Percentiles rank a stretch among this genome's conserved stretches.
These are phyloP conservation scores for Actinomortierella wolfii DNA, from an alignment of 371 early-diverging fungal genomes.

Conservation along the genomic window DNA sequence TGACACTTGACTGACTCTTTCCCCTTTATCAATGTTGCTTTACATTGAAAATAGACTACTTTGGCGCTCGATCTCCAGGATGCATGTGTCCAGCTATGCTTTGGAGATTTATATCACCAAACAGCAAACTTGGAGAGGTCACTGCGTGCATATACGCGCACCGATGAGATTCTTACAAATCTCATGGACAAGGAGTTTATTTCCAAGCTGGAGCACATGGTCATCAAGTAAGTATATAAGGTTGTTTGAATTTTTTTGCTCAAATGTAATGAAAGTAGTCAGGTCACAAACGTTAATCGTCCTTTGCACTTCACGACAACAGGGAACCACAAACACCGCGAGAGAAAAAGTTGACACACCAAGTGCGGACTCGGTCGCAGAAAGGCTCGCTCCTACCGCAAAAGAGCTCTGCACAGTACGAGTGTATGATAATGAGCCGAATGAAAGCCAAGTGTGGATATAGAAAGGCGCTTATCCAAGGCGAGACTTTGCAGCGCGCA, in stretches of 20 bases:
- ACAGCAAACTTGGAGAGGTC: constrained; percentile 50
- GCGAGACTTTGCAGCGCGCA: constrained; percentile 13
- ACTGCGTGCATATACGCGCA: constrained; percentile 48
- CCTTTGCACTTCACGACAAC: too few relatives aligned
- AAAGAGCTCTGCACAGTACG: constrained; percentile 13
- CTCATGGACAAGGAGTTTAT: constrained; percentile 54
- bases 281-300: too few relatives aligned
- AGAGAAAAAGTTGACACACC: constrained; percentile 28
- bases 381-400: background rate
- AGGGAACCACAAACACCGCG: constrained; percentile 50
- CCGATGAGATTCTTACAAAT: constrained; percentile 50
- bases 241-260: too few relatives aligned
- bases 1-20: too few relatives aligned
- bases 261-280: background rate
- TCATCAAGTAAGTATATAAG: constrained; percentile 36
- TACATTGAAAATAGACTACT: constrained; percentile 1
- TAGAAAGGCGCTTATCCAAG: constrained; percentile 19
- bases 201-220: constrained; percentile 50
- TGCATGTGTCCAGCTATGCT: constrained; percentile 40
- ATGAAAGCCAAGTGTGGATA: constrained; percentile 47
- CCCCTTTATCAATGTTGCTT: too few relatives aligned
- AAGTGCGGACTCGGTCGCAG: background rate
- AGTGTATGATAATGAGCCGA: constrained; percentile 39
- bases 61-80: constrained; percentile 34
- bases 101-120: constrained; percentile 53